Evolutionary conservation across 1,284 basidiomycete genomes (phyloP), one percentile per base, ranked within the genome.

Genomic region (Schizophyllum amplum): DNA sequence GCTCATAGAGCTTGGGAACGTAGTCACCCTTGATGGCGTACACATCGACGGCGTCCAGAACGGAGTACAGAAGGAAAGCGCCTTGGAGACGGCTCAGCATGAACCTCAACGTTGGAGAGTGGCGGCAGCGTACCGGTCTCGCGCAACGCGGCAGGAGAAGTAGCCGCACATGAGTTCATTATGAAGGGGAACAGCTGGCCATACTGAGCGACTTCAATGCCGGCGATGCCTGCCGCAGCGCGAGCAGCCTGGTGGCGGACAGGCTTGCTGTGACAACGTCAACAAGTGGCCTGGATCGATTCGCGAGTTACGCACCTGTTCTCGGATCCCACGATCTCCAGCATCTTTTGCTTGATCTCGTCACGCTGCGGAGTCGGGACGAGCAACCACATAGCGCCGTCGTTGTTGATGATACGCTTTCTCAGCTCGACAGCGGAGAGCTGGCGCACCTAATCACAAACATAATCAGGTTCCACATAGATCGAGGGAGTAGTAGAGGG

Each of bases 371-470:
- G 75, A 67, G 83, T 81, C 49, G 84, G 73, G 56, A 94, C 81
- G 65, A 84, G 79, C 47, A 84, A 78, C 96, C 97, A 98, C 47
- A 95, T 75, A 70, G 84, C 86, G 56, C 90, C 90, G 64, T 87
- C 89, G 66, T 87, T 88, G 70, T 86, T 82, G 24, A 80, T 72
- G 58, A 99, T 82, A 60, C 96, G 89, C 79, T 99, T 99, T 64
- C 97, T 82, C 67, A 98, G 80, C 76, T 99, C 97, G 58, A 99
- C 95, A n/a, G 95, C 94, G 53, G 95, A 92, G 22, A 99, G 84
- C 84, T 99, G 97, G 57, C 96, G 92, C 60, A 98, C 87, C 94
- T 97, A 60, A n/a, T 47, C 57, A 50, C 22, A 52, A 22, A 47
- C 57, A 54, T 51, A 60, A 33, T 33, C 27, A 33, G 27, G 6